Percentiles rank a stretch among this genome's conserved stretches.
These are phyloP conservation scores for Candida neerlandica DNA, from an alignment of 1,139 yeast genomes.

Conservation along the genomic window DNA sequence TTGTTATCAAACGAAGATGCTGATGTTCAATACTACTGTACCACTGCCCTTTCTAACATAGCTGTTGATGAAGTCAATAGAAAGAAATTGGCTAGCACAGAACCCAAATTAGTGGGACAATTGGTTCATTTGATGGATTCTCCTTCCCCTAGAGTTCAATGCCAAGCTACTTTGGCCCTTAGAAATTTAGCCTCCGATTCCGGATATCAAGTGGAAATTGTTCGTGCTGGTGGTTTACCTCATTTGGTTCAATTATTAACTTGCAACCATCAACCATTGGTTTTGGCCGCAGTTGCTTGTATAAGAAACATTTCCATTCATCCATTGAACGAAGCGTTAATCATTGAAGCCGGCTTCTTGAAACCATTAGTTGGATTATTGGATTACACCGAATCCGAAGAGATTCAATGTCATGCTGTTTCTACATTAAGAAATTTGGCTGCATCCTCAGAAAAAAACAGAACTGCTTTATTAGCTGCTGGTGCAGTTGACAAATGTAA, in stretches of 20 bases:
- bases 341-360: conserved; percentile 94
- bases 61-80: conserved; percentile 96
- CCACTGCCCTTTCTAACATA: conserved; percentile 93
- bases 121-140: conserved; percentile 92
- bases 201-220: conserved; percentile 90
- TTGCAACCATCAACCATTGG: conserved; percentile 88
- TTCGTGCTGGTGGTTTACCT: conserved; percentile 92
- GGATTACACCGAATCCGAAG: conserved; percentile 87
- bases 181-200: conserved; percentile 96
- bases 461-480: conserved; percentile 88
- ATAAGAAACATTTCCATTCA: conserved; percentile 95
- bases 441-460: conserved; percentile 90
- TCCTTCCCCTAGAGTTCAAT: conserved; percentile 89
- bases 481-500: conserved; percentile 95
- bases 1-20: conserved; percentile 85
- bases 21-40: conserved; percentile 97
- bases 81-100: conserved; percentile 84
- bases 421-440: conserved; percentile 94
- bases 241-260: conserved; percentile 85
- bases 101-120: conserved; percentile 89
- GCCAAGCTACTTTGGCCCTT: conserved; percentile 96
- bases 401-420: conserved; percentile 96
- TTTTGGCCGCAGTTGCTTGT: conserved; percentile 96
- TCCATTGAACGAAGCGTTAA: conserved; percentile 92
- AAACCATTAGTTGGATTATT: conserved; percentile 84